Percentiles rank a stretch among this genome's conserved stretches.
Conservation (phyloP, 1,139 yeast genomes). For the Zygosaccharomyces sapae region DNA sequence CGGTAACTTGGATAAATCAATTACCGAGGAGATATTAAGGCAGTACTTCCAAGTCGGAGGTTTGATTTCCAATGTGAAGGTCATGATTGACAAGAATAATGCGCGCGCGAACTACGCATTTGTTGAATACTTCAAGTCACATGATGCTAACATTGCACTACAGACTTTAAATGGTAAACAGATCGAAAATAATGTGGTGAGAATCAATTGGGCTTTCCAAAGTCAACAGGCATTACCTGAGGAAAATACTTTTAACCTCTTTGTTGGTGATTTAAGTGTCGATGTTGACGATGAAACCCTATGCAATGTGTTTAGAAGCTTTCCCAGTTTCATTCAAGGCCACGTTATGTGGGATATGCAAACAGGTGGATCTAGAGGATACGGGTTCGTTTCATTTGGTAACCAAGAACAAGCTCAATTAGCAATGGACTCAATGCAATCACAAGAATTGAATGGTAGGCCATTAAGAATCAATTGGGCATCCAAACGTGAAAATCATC, state of each 20-base stretch:
- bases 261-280: slow-evolving; percentile 81
- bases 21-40: slow-evolving; percentile 57
- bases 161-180: slow-evolving; percentile 54
- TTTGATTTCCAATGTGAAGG: slow-evolving; percentile 55
- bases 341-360: slow-evolving; percentile 98
- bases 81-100: slow-evolving; percentile 70
- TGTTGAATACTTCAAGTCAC: slow-evolving; percentile 62
- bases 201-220: slow-evolving; percentile 81
- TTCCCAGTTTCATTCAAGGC: slow-evolving; percentile 68
- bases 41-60: slow-evolving; percentile 65
- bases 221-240: slow-evolving; percentile 55
- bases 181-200: slow-evolving; percentile 52
- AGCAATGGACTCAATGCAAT: slow-evolving; percentile 74
- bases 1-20: slow-evolving; percentile 64
- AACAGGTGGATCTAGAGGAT: slow-evolving; percentile 85
- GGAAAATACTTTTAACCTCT: slow-evolving; percentile 62
- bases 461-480: slow-evolving; percentile 89
- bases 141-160: slow-evolving; percentile 60
- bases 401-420: slow-evolving; percentile 65
- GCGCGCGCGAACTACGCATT: slow-evolving; percentile 79
- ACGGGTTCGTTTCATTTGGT: slow-evolving; percentile 83
- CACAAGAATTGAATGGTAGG: slow-evolving; percentile 67
- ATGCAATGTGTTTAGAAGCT: slow-evolving; percentile 54
- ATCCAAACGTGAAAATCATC: slow-evolving; percentile 55
- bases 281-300: slow-evolving; percentile 79